Conservation (phyloP, 345 rosid species). For the Eucalyptus marginata region DNA sequence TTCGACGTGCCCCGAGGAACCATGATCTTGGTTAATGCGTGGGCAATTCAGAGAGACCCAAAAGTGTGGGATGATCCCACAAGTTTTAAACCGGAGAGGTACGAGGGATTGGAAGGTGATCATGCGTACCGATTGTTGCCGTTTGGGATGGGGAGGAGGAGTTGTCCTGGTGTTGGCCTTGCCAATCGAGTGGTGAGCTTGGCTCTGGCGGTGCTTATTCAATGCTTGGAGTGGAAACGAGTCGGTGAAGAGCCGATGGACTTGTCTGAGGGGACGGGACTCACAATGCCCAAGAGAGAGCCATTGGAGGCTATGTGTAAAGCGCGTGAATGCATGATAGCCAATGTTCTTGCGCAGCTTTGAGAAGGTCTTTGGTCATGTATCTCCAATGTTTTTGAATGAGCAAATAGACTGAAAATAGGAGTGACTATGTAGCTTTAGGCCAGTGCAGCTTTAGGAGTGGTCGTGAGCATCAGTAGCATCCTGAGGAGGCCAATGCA, state of each 20-base stretch:
- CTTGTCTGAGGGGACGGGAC: conserved; percentile 31
- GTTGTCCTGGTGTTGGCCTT: conserved; percentile 37
- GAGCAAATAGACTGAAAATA: background rate
- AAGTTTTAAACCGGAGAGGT: conserved; percentile 5
- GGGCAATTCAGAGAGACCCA: conserved; percentile 4
- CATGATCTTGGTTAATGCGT: conserved; percentile 1
- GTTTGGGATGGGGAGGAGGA: conserved; percentile 49
- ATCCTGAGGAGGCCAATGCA: too few relatives aligned
- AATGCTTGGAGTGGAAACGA: conserved; percentile 50
- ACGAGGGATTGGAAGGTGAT: background rate
- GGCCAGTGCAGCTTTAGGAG: background rate
- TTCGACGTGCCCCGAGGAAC: conserved; percentile 2
- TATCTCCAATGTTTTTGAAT: background rate
- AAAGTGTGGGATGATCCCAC: background rate
- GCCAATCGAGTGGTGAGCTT: conserved; percentile 21
- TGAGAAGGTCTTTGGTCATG: background rate
- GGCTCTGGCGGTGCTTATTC: conserved; percentile 26
- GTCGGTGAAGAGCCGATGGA: conserved; percentile 21
- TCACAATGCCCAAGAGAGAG: conserved; percentile 25
- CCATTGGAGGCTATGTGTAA: conserved; percentile 30
- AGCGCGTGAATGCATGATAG: background rate
- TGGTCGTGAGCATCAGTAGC: too few relatives aligned
- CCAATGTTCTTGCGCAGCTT: background rate
- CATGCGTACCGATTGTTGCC: conserved; percentile 14
- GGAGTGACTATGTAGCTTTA: too few relatives aligned